phyloP scores from a whole-genome alignment of 345 rosid species.

The Eucalyptus marginata region DNA sequence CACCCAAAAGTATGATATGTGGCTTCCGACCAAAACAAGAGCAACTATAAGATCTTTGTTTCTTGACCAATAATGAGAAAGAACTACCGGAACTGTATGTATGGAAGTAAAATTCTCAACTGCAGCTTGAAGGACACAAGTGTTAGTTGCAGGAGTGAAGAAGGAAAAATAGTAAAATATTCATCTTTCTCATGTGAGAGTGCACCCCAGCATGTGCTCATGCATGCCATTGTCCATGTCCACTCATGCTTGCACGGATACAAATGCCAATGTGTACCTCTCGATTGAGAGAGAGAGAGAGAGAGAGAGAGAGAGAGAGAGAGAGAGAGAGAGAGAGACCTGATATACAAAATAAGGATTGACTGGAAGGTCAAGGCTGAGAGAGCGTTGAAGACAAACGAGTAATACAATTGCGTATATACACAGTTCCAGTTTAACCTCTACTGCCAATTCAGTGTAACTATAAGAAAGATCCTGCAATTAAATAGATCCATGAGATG shows the following conservation, averaged over 20 bases:
- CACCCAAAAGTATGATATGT: neutral
- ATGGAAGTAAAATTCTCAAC: neutral
- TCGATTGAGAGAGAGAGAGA: neutral
- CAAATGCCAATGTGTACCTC: neutral
- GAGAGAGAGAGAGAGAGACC: neutral
- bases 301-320: neutral
- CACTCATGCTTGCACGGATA: neutral
- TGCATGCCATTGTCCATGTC: neutral
- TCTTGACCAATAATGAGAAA: neutral
- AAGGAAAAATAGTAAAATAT: neutral
- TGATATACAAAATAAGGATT: slow-evolving; percentile 15
- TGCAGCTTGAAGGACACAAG: neutral
- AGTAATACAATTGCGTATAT: slow-evolving; percentile 55
- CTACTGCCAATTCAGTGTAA: slow-evolving; percentile 41
- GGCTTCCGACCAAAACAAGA: neutral
- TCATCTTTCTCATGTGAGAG: neutral
- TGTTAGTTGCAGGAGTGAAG: neutral
- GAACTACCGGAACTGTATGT: neutral
- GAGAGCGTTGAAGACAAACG: slow-evolving; percentile 44
- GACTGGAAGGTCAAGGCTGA: slow-evolving; percentile 33
- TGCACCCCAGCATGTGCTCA: neutral
- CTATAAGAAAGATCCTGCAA: slow-evolving; percentile 34
- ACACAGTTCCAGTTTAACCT: slow-evolving; percentile 66
- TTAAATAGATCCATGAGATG: neutral
- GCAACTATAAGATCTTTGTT: neutral